Evolutionary conservation across 2,329 filamentous ascomycete genomes (phyloP), one percentile per base, ranked within the genome.

Genomic region (Fonsecaea nubica): DNA sequence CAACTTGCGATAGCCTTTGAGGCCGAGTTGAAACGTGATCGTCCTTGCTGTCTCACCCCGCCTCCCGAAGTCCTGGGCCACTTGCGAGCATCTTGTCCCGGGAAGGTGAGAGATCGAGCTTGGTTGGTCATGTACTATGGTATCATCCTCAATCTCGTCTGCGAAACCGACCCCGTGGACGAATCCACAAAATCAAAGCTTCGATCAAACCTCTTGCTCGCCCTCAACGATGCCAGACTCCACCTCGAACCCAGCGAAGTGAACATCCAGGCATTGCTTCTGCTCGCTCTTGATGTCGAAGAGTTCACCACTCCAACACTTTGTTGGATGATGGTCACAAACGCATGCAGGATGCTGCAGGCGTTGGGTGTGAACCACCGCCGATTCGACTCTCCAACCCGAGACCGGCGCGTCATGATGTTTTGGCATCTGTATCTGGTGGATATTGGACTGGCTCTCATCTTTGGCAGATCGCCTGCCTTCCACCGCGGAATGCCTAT

Each of bases 51-150:
- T 36, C 2, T 18, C 58, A 33, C 58, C 21, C 36, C 33, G 32
- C 58, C 58, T 33, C 58, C 58, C 35, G 58, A 52, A 52, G 38
- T 61, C 6, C 21, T 61, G 58, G 15, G 45, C 48, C 38, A 61
- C n/a, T 53, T 61, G 42, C 52, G 42, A 33, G 58, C 42, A 61
- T 61, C 58, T 50, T 42, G 58, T 25, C 58, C 58, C 25, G 18
- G 53, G 53, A 18, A 61, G n/a, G 58, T 61, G 58, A 42, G 53
- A 25, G 40, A 61, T 33, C 30, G 58, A 53, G 58, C 58, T 53
- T 61, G 58, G 58, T 42, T 61, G 7, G 58, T 61, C 15, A 61
- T 61, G 58, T 61, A 61, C 53, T 61, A 61, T 53, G 48, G 58
- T 15, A 48, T 52, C 58, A 61, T 53, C 13, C 58, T 61, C 42